Base-by-base conservation (phyloP, 371 early-diverging fungal species). In the Circinella umbellata region DNA sequence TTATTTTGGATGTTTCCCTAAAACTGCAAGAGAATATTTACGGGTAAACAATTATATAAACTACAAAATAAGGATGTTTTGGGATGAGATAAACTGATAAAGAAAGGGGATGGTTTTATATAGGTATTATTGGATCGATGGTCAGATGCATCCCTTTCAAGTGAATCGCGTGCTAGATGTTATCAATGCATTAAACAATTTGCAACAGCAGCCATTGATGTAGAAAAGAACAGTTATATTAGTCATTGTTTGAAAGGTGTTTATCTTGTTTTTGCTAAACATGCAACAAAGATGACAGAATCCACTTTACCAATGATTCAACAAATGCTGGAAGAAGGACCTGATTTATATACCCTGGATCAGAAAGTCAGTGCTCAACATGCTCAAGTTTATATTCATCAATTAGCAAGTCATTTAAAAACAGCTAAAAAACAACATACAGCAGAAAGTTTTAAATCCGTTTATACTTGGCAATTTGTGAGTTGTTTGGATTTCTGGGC, bases 401-500 rank as follows among this genome's bases (percentile, higher is more conserved):
- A 96, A 73, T 83, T 97, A 55, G 95, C 96, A 0, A 92, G 94
- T 68, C 92, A 92, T 73, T 80, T 98, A 66, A 91, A 97, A 62
- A 89, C 89, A 67, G 93, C 97, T 27, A 92, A 93, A 70, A 89
- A 90, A 70, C 82, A 86, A 17, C 88, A 92, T 54, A 93, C 93
- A 47, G 90, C 91, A 54, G 90, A 96, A 72, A 87, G 93, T 14
- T 92, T 90, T 85, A 91, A 91, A 72, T 72, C 87, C 1, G 92
- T 97, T 55, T 96, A 97, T 86, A 94, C 94, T 79, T 97, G 97
- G 97, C 96, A 95, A 78, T 97, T 89, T 73, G 76, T 97, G 36
- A 93, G 93, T 76, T 92, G 93, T 70, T 80, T 98, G 66, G 88
- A 91, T 72, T 91, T 96, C 64, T 97, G 97, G 97, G 76, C 92